Conservation (phyloP, 768 basidiomycete species). For the Tephrocybe sp. region DNA sequence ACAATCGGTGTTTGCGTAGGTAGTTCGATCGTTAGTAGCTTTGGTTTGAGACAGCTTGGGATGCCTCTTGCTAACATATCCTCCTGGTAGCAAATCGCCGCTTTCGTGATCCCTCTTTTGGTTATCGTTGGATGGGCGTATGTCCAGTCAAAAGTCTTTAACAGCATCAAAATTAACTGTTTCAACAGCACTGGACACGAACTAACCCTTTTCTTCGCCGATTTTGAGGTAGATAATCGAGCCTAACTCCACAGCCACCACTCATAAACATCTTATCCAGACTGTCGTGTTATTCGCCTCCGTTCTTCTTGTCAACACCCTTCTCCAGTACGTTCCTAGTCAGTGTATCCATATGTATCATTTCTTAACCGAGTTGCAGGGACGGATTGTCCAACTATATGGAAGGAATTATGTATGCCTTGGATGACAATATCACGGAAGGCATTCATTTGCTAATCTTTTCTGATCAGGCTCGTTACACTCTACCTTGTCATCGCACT, state of each 20-base stretch:
- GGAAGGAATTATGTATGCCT: conserved; percentile 77
- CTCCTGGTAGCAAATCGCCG: conserved; percentile 69
- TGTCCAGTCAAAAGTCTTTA: conserved; percentile 30
- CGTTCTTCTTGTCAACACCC: conserved; percentile 83
- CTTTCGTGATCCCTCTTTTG: conserved; percentile 84
- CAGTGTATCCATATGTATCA: neutral
- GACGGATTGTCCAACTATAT: conserved; percentile 90
- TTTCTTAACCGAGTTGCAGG: conserved; percentile 28
- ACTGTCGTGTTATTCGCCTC: conserved; percentile 87
- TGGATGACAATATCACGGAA: conserved; percentile 17
- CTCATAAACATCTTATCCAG: conserved; percentile 28
- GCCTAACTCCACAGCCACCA: conserved; percentile 4
- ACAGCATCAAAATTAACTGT: conserved; percentile 2
- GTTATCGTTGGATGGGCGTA: conserved; percentile 89
- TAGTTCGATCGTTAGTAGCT: conserved; percentile 68
- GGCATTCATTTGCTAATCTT: conserved; percentile 37
- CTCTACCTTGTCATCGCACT: conserved; percentile 82
- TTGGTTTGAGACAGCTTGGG: neutral
- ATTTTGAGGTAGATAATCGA: conserved; percentile 65
- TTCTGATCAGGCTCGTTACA: conserved; percentile 44
- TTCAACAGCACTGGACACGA: conserved; percentile 58
- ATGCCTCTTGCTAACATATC: neutral
- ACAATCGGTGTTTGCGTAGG: conserved; percentile 82
- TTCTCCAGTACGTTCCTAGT: conserved; percentile 57
- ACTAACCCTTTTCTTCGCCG: conserved; percentile 79